Percentiles rank a stretch among this genome's conserved stretches.
Evolutionary conservation across 2,329 filamentous ascomycete genomes (phyloP).

Genomic region (Paradendryphiella salina): DNA sequence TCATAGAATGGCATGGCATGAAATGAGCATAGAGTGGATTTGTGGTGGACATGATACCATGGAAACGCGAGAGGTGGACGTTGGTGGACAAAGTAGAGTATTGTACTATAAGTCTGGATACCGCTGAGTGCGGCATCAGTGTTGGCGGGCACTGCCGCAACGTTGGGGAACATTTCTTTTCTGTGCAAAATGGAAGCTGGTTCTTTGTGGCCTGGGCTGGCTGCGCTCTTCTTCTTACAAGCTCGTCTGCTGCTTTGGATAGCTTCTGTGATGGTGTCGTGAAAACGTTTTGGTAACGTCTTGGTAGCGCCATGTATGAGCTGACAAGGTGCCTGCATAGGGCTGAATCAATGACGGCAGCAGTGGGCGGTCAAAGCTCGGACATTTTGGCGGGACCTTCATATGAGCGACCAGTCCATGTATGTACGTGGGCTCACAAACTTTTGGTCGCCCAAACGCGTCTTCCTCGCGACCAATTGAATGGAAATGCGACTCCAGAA

Average conservation of each 20-base stretch:
- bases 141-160: constrained; percentile 10
- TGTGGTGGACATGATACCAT: constrained; percentile 23
- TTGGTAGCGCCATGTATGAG: too few species aligned
- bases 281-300: not conserved
- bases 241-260: not conserved
- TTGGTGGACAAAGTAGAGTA: constrained; percentile 16
- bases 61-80: constrained; percentile 4
- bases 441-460: constrained; percentile 8
- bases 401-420: not conserved
- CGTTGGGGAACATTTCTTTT: constrained; percentile 6
- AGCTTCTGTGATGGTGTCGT: not conserved
- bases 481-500: constrained; percentile 46
- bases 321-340: constrained; percentile 11
- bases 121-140: constrained; percentile 17
- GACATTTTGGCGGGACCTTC: constrained; percentile 9
- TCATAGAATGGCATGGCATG: constrained; percentile 15
- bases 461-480: constrained; percentile 19
- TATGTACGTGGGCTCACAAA: constrained; percentile 3
- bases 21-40: not conserved
- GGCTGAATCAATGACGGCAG: constrained; percentile 19
- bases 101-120: constrained; percentile 35
- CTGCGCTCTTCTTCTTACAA: constrained; percentile 12
- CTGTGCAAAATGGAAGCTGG: constrained; percentile 9
- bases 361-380: constrained; percentile 12
- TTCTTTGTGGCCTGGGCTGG: constrained; percentile 9